Evolutionary conservation across 495 filamentous ascomycete genomes (phyloP), one percentile per base, ranked within the genome.

Genomic region (Penicillium maclennaniae): DNA sequence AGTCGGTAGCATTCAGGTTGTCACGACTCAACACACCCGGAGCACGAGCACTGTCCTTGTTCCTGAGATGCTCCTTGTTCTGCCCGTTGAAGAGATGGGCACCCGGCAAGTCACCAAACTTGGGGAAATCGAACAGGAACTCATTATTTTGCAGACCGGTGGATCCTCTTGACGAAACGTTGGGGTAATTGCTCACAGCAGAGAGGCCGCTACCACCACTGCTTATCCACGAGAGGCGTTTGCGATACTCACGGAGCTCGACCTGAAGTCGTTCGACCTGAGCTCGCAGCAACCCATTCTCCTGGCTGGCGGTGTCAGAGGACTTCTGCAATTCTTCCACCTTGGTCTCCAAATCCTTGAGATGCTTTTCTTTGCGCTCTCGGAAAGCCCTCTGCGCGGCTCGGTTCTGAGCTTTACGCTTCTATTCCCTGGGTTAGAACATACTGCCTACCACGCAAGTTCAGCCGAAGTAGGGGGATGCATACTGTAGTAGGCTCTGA

Each of bases 381-480:
- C 93, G 82, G 82, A 99, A 99, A 7, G 93, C 93, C 39, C 93
- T 83, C 72, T 99, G 93, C 25, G 93, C 93, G 1, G 95, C 93
- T 52, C 93, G 87, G 60, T 99, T 99, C 66, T 99, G 93, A 10
- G 95, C 93, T 73, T 99, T 99, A 58, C 93, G 89, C 76, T 99
- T 99, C 92, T 97, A 60, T 34, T 53, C 2, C n/a, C 44, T 9
- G 25, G 34, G 69, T 88, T 69, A 85, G 80, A 66, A 42, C 31
- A 41, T 60, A 43, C 36, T 27, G 28, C 42, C 21, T 17, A 39
- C 9, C 26, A 23, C 19, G 21, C 15, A 54, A 31, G 16, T 17
- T n/a, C 5, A 45, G 15, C 39, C 12, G 6, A 44, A 44, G 26
- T 12, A 16, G 48, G 41, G 43, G 49, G 23, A 28, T 51, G 56